Evolutionary conservation across 2,329 filamentous ascomycete species (phyloP).

Genomic region (Macrophomina pseudophaseolina): DNA sequence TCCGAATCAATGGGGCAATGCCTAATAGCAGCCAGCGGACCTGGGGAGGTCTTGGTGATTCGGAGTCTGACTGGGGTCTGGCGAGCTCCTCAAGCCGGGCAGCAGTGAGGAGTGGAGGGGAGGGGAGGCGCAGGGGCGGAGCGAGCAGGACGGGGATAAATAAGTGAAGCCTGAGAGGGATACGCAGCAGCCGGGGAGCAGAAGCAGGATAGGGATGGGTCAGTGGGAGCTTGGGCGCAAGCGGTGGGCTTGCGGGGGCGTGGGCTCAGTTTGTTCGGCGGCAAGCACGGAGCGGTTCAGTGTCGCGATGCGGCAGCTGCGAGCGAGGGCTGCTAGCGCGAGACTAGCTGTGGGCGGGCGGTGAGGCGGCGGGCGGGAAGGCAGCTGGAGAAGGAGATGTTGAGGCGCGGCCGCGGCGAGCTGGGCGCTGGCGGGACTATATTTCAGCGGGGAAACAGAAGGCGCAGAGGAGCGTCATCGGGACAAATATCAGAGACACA

Average conservation of each 20-base stretch:
- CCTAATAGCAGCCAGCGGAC: conserved; percentile 26
- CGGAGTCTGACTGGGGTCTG: conserved; percentile 11
- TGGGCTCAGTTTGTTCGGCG: background rate
- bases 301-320: background rate
- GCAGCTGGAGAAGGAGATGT: background rate
- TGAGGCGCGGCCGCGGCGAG: background rate
- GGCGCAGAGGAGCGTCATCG: conserved; percentile 23
- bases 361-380: background rate
- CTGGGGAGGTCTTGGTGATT: conserved; percentile 17
- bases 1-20: conserved; percentile 24
- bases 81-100: background rate
- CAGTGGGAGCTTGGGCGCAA: conserved; percentile 10
- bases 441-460: conserved; percentile 19
- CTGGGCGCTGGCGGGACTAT: conserved; percentile 10
- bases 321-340: conserved; percentile 8
- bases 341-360: conserved; percentile 3
- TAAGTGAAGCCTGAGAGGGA: background rate
- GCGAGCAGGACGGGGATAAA: background rate
- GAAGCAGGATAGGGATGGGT: background rate
- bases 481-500: conserved; percentile 12
- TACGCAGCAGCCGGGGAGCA: background rate
- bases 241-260: background rate
- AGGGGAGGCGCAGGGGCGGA: background rate
- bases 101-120: background rate
- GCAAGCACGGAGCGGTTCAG: background rate